phyloP scores from a whole-genome alignment of 768 basidiomycete species.

The Neoboletus magnificus region DNA sequence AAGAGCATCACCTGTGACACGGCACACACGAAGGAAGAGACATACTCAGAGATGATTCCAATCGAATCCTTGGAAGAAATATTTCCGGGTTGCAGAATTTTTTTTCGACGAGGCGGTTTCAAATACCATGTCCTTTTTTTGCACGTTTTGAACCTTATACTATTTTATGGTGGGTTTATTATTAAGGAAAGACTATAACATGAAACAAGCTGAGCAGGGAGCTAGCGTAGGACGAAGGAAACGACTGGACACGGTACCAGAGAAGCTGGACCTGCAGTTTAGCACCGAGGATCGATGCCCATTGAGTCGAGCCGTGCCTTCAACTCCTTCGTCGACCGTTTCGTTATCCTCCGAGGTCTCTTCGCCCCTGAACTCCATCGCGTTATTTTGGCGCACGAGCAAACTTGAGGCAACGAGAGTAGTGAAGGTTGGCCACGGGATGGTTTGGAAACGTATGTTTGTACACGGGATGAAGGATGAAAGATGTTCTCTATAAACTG shows the following conservation, averaged over 20 bases:
- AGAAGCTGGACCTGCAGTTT: background rate
- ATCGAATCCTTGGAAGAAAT: background rate
- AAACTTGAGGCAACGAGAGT: background rate
- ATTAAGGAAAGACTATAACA: background rate
- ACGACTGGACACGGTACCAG: background rate
- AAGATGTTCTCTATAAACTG: slow-evolving; percentile 1
- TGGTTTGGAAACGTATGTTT: background rate
- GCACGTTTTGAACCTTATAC: background rate
- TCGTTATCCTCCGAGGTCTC: slow-evolving; percentile 7
- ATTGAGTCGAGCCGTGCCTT: slow-evolving; percentile 9
- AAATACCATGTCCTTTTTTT: slow-evolving; percentile 1
- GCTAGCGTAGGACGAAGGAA: background rate
- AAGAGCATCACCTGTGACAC: background rate
- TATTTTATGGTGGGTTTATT: background rate
- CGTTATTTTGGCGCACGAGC: slow-evolving; percentile 22
- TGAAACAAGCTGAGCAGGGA: background rate
- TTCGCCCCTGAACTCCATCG: slow-evolving; percentile 5
- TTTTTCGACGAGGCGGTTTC: background rate
- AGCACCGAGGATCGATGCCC: slow-evolving; percentile 12
- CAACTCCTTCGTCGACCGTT: slow-evolving; percentile 7
- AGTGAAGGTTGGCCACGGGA: background rate
- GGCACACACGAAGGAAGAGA: background rate
- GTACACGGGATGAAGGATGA: background rate
- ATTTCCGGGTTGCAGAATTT: background rate
- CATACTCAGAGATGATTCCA: background rate